phyloP scores from a whole-genome alignment of 257 asterid genomes.

The Primulina tabacum region DNA sequence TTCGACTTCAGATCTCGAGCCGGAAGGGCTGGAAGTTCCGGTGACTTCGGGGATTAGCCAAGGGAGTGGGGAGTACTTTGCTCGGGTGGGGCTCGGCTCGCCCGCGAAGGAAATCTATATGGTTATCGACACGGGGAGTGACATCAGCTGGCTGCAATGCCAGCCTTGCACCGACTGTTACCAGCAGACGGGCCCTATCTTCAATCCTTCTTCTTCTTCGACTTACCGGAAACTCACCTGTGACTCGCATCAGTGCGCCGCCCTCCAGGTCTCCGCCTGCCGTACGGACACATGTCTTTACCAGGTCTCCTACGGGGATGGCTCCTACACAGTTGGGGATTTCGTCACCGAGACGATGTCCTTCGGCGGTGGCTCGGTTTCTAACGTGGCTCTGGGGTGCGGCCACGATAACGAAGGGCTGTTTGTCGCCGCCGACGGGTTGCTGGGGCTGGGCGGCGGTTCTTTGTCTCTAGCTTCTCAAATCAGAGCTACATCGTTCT shows the following conservation, averaged over 20 bases:
- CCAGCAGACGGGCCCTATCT: conserved; percentile 61
- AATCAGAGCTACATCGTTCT: conserved; percentile 61
- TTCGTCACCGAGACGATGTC: conserved; percentile 67
- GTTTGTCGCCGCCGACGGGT: conserved; percentile 62
- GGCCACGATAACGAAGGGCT: conserved; percentile 74
- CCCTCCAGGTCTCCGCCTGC: conserved; percentile 46
- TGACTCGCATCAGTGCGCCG: conserved; percentile 39
- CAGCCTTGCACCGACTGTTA: conserved; percentile 65
- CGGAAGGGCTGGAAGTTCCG: conserved; percentile 44
- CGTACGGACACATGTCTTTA: conserved; percentile 34
- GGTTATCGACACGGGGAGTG: conserved; percentile 71
- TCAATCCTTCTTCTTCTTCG: conserved; percentile 46
- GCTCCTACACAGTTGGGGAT: conserved; percentile 58
- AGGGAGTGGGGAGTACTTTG: conserved; percentile 82
- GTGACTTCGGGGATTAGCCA: conserved; percentile 51
- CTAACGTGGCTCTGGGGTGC: conserved; percentile 62
- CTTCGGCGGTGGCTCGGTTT: conserved; percentile 47
- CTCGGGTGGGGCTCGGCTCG: conserved; percentile 64
- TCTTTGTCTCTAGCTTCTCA: conserved; percentile 57
- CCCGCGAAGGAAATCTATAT: conserved; percentile 46
- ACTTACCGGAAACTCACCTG: conserved; percentile 48
- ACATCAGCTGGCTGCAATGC: conserved; percentile 79
- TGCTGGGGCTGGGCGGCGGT: conserved; percentile 73
- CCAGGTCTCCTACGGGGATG: conserved; percentile 68
- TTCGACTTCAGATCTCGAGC: conserved; percentile 29